A percentile compares a stretch with the other conserved stretches of the same genome.
Conservation (phyloP, 2,329 filamentous ascomycete species). For the Madurella fahalii region DNA sequence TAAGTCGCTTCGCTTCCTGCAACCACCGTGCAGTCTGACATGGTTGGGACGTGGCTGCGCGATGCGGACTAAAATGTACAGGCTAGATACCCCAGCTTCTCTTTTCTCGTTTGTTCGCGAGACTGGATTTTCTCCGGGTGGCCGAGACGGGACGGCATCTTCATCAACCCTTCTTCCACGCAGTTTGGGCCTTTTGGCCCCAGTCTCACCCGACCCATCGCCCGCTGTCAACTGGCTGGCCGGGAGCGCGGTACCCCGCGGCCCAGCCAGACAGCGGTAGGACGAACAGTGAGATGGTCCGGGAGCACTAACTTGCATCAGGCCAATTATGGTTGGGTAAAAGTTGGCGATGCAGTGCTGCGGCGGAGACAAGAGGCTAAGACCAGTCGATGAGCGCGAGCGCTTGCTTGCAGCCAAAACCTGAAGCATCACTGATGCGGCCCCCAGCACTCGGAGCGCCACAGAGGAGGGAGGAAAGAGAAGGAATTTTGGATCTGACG, state of each 20-base stretch:
- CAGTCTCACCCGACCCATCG: too few species aligned
- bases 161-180: too few species aligned
- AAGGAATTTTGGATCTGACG: background rate
- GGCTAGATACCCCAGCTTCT: too few species aligned
- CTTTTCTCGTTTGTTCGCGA: too few species aligned
- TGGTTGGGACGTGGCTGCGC: background rate
- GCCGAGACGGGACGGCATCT: too few species aligned
- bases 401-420: background rate
- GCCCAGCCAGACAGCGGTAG: slow-evolving; percentile 2
- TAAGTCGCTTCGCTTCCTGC: background rate
- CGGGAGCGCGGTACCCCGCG: background rate
- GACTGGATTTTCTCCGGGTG: too few species aligned
- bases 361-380: background rate
- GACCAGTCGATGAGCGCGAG: slow-evolving; percentile 1
- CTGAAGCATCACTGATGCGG: slow-evolving; percentile 6
- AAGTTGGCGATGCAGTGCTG: background rate
- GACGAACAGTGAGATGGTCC: too few species aligned
- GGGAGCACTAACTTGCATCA: too few species aligned
- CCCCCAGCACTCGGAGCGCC: background rate
- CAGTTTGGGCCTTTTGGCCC: too few species aligned
- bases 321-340: too few species aligned
- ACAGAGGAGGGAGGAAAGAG: background rate
- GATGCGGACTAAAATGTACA: too few species aligned
- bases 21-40: background rate
- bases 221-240: too few species aligned